These are phyloP conservation scores for Aspergillus clavatus DNA, from an alignment of 2,329 filamentous ascomycete genomes.

Conservation along the genomic window DNA sequence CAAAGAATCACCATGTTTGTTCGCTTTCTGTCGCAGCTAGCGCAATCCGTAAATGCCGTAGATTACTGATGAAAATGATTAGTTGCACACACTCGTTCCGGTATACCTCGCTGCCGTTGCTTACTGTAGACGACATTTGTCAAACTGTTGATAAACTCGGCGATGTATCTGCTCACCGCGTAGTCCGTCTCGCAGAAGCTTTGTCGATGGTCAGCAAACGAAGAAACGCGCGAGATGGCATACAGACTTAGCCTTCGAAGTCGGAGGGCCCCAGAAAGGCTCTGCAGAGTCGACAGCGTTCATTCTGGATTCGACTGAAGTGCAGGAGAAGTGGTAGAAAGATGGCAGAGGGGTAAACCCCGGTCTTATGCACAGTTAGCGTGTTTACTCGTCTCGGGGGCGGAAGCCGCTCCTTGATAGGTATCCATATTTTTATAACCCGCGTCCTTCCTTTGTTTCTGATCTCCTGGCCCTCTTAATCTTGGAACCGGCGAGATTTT, in stretches of 20 bases:
- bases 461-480: not conserved
- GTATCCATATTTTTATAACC: not conserved
- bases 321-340: not conserved
- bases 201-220: not conserved
- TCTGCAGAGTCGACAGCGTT: not conserved
- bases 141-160: constrained; percentile 28
- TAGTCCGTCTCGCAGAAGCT: constrained; percentile 18
- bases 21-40: constrained; percentile 6
- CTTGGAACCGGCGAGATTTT: too few relatives aligned
- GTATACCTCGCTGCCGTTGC: not conserved
- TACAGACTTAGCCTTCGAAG: constrained; percentile 4
- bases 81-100: not conserved
- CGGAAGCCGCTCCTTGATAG: not conserved
- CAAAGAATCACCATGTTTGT: constrained; percentile 1
- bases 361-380: not conserved
- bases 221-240: not conserved
- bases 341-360: not conserved
- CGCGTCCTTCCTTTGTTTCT: not conserved
- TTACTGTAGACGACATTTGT: constrained; percentile 24
- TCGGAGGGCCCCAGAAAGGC: constrained; percentile 6
- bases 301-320: not conserved
- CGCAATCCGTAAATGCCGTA: constrained; percentile 20
- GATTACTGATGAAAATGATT: constrained; percentile 9
- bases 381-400: not conserved
- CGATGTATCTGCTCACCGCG: constrained; percentile 20